Conservation (phyloP, 1,139 yeast genomes). For the Hansenula sp. region DNA sequence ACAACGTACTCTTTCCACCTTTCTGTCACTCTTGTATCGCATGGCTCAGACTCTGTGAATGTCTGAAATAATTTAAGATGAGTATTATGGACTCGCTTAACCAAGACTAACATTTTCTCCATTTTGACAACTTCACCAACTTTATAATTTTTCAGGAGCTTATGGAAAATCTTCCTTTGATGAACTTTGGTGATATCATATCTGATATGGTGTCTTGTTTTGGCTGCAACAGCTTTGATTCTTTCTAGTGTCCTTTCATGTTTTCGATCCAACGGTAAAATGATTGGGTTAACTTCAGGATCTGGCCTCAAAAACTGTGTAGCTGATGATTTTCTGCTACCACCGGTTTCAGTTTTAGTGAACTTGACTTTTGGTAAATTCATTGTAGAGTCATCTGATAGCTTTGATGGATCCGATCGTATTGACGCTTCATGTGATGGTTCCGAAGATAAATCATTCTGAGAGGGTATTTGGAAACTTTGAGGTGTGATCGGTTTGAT, state of each 20-base stretch:
- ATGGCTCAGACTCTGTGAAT: conserved; percentile 44
- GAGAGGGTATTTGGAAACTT: not conserved
- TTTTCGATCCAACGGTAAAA: conserved; percentile 5
- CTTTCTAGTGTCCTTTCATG: conserved; percentile 7
- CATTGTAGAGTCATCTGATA: not conserved
- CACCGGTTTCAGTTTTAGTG: not conserved
- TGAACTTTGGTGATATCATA: conserved; percentile 7
- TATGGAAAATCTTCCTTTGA: conserved; percentile 9
- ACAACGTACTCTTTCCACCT: conserved; percentile 76
- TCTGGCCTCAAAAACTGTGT: conserved; percentile 9
- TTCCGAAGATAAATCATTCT: not conserved
- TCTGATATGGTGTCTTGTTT: conserved; percentile 8
- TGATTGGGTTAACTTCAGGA: conserved; percentile 6
- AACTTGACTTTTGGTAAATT: not conserved
- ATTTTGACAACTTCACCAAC: conserved; percentile 62
- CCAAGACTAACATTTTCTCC: conserved; percentile 64
- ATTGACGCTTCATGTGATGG: not conserved
- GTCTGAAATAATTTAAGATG: conserved; percentile 22
- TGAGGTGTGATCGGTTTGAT: not conserved
- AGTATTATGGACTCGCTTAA: conserved; percentile 35
- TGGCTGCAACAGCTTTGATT: conserved; percentile 10
- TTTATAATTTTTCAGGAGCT: conserved; percentile 12
- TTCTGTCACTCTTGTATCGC: conserved; percentile 55
- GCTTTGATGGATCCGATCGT: not conserved
- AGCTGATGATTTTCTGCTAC: not conserved